phyloP scores from a whole-genome alignment of 345 rosid species.

The Salix purpurea region DNA sequence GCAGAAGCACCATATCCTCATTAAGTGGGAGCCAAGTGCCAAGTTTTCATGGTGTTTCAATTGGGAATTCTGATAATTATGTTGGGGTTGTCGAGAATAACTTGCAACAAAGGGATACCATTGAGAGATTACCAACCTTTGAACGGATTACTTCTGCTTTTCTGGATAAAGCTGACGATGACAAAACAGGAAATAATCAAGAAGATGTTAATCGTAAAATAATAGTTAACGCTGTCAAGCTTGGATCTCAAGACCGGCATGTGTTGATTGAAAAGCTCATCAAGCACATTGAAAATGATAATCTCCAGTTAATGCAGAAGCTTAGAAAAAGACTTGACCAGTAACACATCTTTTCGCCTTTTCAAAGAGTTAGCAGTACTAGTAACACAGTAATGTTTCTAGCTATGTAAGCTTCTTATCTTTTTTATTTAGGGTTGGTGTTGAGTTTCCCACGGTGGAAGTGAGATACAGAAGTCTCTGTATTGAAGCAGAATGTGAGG shows the following conservation, averaged over 20 bases:
- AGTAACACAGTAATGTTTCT: no score
- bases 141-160: conserved; percentile 51
- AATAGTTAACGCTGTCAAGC: conserved; percentile 51
- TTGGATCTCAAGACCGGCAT: conserved; percentile 48
- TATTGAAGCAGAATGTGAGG: conserved; percentile 59
- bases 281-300: conserved; percentile 61
- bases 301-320: conserved; percentile 46
- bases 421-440: conserved; percentile 43
- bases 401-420: not conserved
- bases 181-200: not conserved
- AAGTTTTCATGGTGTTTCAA: no score
- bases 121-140: conserved; percentile 64
- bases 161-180: conserved; percentile 27
- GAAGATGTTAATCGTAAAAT: conserved; percentile 12
- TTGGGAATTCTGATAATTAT: no score
- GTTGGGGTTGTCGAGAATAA: no score
- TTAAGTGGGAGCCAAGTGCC: no score
- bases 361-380: not conserved
- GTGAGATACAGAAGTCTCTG: conserved; percentile 50
- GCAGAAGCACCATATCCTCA: no score
- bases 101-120: conserved; percentile 50
- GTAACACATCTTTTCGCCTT: conserved; percentile 25
- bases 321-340: conserved; percentile 48
- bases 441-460: conserved; percentile 55
- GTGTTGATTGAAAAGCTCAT: conserved; percentile 58